phyloP scores from a whole-genome alignment of 148 eudicot genomes.

The Silene uniflora region DNA sequence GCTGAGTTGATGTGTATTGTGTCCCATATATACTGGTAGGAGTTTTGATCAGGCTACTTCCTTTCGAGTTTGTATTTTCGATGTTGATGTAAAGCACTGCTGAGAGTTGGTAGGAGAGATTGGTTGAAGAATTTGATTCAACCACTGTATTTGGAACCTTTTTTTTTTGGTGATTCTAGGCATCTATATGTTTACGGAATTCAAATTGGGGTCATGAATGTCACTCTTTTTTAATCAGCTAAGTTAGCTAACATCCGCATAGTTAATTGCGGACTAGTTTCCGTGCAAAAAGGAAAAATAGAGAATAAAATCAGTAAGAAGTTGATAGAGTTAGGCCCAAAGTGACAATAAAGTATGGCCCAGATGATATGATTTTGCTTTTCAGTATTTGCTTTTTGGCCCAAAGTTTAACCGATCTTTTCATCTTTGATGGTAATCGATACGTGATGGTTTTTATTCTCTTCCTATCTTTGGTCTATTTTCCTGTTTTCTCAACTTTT shows the following conservation, averaged over 20 bases:
- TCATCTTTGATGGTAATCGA: too few relatives aligned
- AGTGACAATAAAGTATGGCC: neutral
- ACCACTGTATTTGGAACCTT: neutral
- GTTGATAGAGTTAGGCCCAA: neutral
- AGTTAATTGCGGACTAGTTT: too few relatives aligned
- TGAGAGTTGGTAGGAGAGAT: neutral
- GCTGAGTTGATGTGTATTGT: too few relatives aligned
- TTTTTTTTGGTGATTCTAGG: neutral
- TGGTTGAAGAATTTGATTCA: neutral
- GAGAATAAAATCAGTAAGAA: neutral
- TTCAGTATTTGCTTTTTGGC: neutral
- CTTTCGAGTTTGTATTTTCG: neutral
- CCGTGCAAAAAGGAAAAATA: too few relatives aligned
- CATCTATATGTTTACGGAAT: too few relatives aligned
- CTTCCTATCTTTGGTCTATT: neutral
- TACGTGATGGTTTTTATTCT: conserved; percentile 1
- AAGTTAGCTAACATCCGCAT: too few relatives aligned
- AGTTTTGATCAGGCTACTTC: neutral
- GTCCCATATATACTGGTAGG: neutral
- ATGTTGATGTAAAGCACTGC: neutral
- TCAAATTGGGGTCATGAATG: too few relatives aligned
- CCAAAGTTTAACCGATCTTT: neutral
- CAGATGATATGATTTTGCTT: neutral
- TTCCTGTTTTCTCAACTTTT: neutral
- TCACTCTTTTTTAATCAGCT: too few relatives aligned